Percentiles rank a stretch among this genome's conserved stretches.
These are phyloP conservation scores for Grifola frondosa DNA, from an alignment of 1,284 basidiomycete genomes.

Conservation along the genomic window DNA sequence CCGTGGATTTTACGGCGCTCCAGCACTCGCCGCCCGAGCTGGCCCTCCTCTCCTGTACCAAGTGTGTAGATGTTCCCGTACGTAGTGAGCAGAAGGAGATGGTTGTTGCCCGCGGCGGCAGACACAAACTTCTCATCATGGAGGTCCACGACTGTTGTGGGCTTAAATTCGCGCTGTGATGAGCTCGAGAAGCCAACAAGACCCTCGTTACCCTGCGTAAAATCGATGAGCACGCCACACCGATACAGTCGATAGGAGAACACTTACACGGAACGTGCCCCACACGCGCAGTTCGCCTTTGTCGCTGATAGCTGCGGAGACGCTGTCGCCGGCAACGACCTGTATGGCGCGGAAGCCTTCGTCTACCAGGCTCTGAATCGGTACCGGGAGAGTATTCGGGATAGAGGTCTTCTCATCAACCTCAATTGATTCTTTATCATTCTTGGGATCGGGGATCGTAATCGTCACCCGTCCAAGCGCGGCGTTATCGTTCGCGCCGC, in stretches of 20 bases:
- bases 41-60: constrained; percentile 86
- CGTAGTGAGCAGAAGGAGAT: constrained; percentile 83
- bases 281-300: constrained; percentile 83
- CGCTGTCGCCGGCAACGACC: constrained; percentile 82
- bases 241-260: not conserved
- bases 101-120: constrained; percentile 82
- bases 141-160: constrained; percentile 69
- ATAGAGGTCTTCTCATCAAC: constrained; percentile 78
- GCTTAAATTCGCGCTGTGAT: constrained; percentile 63
- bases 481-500: constrained; percentile 91
- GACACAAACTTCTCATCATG: constrained; percentile 76
- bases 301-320: constrained; percentile 78
- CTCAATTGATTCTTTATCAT: constrained; percentile 58
- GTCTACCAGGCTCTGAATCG: constrained; percentile 68
- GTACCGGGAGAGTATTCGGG: constrained; percentile 75
- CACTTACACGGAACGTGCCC: constrained; percentile 88
- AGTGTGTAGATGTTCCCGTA: constrained; percentile 83
- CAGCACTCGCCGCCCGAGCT: constrained; percentile 83
- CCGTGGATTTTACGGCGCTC: constrained; percentile 84
- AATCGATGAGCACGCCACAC: constrained; percentile 9
- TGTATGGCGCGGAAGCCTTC: constrained; percentile 82
- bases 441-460: constrained; percentile 67
- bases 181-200: constrained; percentile 82
- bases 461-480: constrained; percentile 83
- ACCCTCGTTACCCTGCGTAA: constrained; percentile 69